These are phyloP conservation scores for Suillus alpinus DNA, from an alignment of 768 basidiomycete genomes.

Conservation along the genomic window DNA sequence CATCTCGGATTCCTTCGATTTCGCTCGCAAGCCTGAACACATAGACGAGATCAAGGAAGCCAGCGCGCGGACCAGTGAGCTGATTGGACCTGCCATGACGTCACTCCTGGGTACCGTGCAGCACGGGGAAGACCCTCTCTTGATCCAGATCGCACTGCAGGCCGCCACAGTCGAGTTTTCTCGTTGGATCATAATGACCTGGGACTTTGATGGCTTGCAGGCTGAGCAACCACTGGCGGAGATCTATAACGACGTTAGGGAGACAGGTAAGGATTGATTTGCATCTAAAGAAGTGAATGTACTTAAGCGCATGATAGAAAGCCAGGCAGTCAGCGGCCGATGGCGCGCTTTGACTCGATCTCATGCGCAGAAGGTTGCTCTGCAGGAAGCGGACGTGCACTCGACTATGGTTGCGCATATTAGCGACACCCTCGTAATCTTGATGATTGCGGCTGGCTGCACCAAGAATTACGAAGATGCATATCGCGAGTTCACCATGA, in stretches of 20 bases:
- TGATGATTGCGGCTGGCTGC: slow-evolving; percentile 41
- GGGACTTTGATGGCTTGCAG: slow-evolving; percentile 32
- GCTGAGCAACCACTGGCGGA: slow-evolving; percentile 27
- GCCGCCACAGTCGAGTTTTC: slow-evolving; percentile 30
- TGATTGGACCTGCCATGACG: slow-evolving; percentile 29
- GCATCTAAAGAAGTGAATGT: background rate
- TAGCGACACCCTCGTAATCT: slow-evolving; percentile 41
- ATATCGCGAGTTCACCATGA: slow-evolving; percentile 30
- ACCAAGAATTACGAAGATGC: slow-evolving; percentile 30
- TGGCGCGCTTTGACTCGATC: slow-evolving; percentile 55
- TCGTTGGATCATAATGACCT: slow-evolving; percentile 32
- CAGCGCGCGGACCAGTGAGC: slow-evolving; percentile 25
- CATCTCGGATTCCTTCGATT: slow-evolving; percentile 40
- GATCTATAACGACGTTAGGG: slow-evolving; percentile 39
- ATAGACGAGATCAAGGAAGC: slow-evolving; percentile 28
- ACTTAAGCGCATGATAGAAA: slow-evolving; percentile 32
- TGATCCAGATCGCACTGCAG: slow-evolving; percentile 38
- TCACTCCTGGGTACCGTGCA: slow-evolving; percentile 20
- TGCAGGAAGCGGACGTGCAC: slow-evolving; percentile 31
- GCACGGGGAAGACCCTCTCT: slow-evolving; percentile 35
- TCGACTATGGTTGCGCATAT: slow-evolving; percentile 43
- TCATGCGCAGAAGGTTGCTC: slow-evolving; percentile 35
- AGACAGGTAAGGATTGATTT: slow-evolving; percentile 35
- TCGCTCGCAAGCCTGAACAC: slow-evolving; percentile 19
- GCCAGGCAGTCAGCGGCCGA: slow-evolving; percentile 49